phyloP scores from a whole-genome alignment of 192 early-diverging fungal genomes.

The Coemansia sp. region DNA sequence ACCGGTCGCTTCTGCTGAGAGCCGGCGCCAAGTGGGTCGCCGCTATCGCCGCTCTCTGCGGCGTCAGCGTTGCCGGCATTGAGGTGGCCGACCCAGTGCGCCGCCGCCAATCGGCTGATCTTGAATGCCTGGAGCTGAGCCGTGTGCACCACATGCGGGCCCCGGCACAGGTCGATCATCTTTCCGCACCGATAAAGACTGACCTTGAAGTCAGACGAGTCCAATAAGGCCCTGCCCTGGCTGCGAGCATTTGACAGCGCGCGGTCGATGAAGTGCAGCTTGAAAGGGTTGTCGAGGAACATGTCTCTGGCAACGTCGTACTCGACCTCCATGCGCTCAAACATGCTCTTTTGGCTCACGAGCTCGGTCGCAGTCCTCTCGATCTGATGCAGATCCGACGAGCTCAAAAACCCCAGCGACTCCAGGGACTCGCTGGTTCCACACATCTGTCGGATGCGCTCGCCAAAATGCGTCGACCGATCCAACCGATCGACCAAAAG shows the following conservation, averaged over 20 bases:
- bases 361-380: constrained; percentile 55
- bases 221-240: background rate
- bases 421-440: constrained; percentile 6
- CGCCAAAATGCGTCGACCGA: constrained; percentile 7
- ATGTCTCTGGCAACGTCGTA: constrained; percentile 59
- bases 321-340: constrained; percentile 64
- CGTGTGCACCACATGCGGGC: constrained; percentile 72
- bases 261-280: constrained; percentile 62
- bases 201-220: constrained; percentile 29
- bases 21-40: too few species aligned
- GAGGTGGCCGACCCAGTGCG: constrained; percentile 57
- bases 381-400: constrained; percentile 57
- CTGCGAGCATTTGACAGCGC: constrained; percentile 3
- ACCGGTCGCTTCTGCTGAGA: constrained; percentile 51
- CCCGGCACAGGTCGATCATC: constrained; percentile 76
- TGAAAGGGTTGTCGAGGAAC: constrained; percentile 73
- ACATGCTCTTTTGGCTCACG: constrained; percentile 54
- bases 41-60: background rate
- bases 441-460: constrained; percentile 31
- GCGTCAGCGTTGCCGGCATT: background rate
- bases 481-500: constrained; percentile 15
- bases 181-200: constrained; percentile 67
- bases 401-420: constrained; percentile 47
- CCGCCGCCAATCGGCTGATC: constrained; percentile 57
- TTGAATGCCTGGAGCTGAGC: constrained; percentile 58